These are phyloP conservation scores for Podospora appendiculata DNA, from an alignment of 495 filamentous ascomycete species.

Conservation along the genomic window DNA sequence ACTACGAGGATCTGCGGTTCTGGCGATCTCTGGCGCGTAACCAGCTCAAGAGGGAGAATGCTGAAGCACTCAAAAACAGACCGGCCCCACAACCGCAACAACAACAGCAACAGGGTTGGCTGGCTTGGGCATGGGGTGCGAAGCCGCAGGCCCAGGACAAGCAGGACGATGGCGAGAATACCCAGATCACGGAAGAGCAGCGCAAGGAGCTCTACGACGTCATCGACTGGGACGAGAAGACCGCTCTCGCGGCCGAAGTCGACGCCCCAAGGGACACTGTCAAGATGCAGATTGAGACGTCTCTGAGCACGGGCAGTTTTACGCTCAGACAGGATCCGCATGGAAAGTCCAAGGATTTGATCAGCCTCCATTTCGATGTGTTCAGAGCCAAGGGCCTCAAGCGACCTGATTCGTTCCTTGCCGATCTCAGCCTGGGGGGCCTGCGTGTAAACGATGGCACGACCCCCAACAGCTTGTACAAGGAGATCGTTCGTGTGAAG, in stretches of 20 bases:
- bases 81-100: conserved; percentile 35
- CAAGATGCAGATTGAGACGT: conserved; percentile 85
- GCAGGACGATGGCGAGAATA: conserved; percentile 52
- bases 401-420: conserved; percentile 80
- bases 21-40: conserved; percentile 93
- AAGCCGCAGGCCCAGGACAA: conserved; percentile 55
- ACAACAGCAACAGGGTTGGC: conserved; percentile 73
- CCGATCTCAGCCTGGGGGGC: conserved; percentile 82
- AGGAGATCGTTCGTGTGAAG: conserved; percentile 92
- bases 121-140: conserved; percentile 79
- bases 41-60: conserved; percentile 89
- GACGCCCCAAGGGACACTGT: conserved; percentile 84
- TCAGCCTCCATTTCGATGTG: conserved; percentile 86
- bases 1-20: conserved; percentile 93
- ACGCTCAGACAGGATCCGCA: conserved; percentile 86
- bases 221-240: conserved; percentile 98
- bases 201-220: conserved; percentile 93
- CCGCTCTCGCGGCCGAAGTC: conserved; percentile 74
- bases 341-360: conserved; percentile 64
- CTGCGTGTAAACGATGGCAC: conserved; percentile 94
- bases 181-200: conserved; percentile 86
- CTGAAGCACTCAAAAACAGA: conserved; percentile 54
- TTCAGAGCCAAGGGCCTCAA: conserved; percentile 85
- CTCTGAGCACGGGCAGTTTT: conserved; percentile 86
- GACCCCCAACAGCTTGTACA: conserved; percentile 78